These are phyloP conservation scores for Gaeumannomyces tritici DNA, from an alignment of 2,329 filamentous ascomycete species.

Conservation along the genomic window DNA sequence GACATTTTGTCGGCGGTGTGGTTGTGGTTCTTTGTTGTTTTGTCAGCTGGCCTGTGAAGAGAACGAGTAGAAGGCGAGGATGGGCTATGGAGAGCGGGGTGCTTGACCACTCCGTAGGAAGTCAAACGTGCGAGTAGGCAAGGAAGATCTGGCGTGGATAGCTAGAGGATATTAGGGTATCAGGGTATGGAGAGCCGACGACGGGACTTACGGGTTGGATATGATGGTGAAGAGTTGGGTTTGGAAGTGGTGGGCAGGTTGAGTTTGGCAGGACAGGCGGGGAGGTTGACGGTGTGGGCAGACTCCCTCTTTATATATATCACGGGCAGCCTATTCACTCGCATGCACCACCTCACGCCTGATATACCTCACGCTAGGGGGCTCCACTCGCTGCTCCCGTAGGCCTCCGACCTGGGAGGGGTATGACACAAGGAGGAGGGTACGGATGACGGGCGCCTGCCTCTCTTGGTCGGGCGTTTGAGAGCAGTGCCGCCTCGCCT, in stretches of 20 bases:
- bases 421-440: not conserved
- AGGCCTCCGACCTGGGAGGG: not conserved
- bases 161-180: not conserved
- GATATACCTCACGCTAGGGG: not conserved
- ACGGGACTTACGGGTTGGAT: not conserved
- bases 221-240: not conserved
- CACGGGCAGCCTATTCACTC: not conserved
- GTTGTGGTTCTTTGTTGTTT: not conserved
- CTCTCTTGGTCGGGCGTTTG: not conserved
- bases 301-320: not conserved
- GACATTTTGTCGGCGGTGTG: slow-evolving; percentile 1
- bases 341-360: not conserved
- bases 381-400: not conserved
- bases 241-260: not conserved
- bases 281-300: not conserved
- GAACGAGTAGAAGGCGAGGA: not conserved
- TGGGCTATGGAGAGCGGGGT: not conserved
- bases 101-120: not conserved
- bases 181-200: not conserved
- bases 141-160: too few relatives aligned
- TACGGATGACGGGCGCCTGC: not conserved
- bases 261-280: not conserved
- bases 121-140: not conserved
- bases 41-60: not conserved
- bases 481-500: not conserved